A percentile compares a stretch with the other conserved stretches of the same genome.
phyloP scores from a whole-genome alignment of 306 rosid genomes.

The Mimosa pudica region DNA sequence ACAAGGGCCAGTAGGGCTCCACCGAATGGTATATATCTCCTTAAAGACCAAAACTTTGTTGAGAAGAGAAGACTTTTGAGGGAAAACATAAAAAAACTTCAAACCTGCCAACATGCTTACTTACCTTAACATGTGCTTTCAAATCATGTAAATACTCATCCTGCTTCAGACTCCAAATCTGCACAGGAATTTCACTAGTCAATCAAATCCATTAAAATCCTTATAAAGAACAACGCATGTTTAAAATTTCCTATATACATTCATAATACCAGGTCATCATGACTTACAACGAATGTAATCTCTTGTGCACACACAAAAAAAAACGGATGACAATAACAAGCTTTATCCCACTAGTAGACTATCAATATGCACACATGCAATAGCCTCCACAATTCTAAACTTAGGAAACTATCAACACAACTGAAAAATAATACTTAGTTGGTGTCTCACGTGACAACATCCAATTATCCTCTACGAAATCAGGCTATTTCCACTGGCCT shows the following conservation, averaged over 20 bases:
- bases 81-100: slow-evolving; percentile 3
- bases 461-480: background rate
- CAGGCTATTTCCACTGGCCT: background rate
- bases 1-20: slow-evolving; percentile 73
- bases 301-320: background rate
- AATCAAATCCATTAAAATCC: slow-evolving; percentile 25
- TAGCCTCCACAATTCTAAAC: background rate
- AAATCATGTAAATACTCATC: slow-evolving; percentile 58
- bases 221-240: background rate
- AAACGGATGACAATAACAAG: too few relatives aligned
- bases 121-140: slow-evolving; percentile 62
- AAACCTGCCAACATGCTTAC: background rate
- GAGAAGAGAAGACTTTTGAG: slow-evolving; percentile 19
- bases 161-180: slow-evolving; percentile 71
- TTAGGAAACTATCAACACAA: background rate
- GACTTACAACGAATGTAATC: background rate
- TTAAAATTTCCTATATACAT: background rate
- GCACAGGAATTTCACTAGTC: slow-evolving; percentile 27
- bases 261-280: background rate
- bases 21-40: slow-evolving; percentile 73
- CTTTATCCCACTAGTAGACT: too few relatives aligned
- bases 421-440: background rate
- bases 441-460: background rate
- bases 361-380: background rate
- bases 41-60: slow-evolving; percentile 25